Base-by-base conservation (phyloP, 83 land plant species). In the Thuja plicata region DNA sequence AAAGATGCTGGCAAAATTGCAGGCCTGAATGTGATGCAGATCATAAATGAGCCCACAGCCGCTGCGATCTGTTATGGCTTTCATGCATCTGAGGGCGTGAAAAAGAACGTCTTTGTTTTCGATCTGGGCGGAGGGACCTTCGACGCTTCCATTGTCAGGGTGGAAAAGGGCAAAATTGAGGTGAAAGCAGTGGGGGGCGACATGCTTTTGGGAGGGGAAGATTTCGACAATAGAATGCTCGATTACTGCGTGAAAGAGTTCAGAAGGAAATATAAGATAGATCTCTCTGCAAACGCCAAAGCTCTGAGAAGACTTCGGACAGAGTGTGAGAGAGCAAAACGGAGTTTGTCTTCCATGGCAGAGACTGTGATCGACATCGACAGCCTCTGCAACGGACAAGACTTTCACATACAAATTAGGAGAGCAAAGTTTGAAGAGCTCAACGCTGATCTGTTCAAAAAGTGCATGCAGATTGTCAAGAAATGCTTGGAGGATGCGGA, bases 31-130 rank as follows among this genome's bases (percentile, higher is more conserved):
- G 91, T 93, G 30, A 89, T 91, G 92, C 71, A 91, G 9, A 93
- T 93, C 21, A 93, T 93, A 57, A 93, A 90, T 71, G 93, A 92
- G 87, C 94, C 94, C 17, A 92, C 95, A 1, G 94, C 93, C 24
- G 94, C 92, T 5, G 95, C 94, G 9, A 94, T 94, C 81, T 94
- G 93, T 27, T 94, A 94, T 76, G 94, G 95, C 3, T 90, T 94
- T 30, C 91, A 92, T 87, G 90, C 91, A 90, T 50, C 54, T 12
- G 91, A 90, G 87, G 90, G 91, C n/a, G 50, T 46, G 8, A 94
- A 92, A 89, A 92, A 94, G 89, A 92, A 92, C 43, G 24, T 34
- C 9, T 91, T 94, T 17, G 54, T 50, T 50, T 50, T 50, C 3
- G 15, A 50, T 50, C 54, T 50, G 54, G 54, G 54, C 2, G 54